These are phyloP conservation scores for Epichloe baconii DNA, from an alignment of 2,329 filamentous ascomycete species.

Conservation along the genomic window DNA sequence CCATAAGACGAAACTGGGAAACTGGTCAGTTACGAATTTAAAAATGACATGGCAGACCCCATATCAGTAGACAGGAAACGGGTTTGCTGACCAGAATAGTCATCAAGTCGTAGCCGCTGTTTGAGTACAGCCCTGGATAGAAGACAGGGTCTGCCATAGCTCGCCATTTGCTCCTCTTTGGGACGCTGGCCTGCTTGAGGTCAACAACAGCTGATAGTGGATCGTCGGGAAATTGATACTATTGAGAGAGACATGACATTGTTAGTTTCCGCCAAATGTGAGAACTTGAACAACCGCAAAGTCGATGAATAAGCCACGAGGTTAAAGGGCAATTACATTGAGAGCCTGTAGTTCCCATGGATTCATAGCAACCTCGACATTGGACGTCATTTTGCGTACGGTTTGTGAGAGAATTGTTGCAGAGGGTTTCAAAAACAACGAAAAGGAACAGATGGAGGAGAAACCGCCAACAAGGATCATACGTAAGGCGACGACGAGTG, in stretches of 20 bases:
- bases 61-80: background rate
- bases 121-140: constrained; percentile 42
- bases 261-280: background rate
- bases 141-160: constrained; percentile 33
- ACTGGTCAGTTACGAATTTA: background rate
- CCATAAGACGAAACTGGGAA: constrained; percentile 45
- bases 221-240: constrained; percentile 11
- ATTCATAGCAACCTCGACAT: constrained; percentile 14
- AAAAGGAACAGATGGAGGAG: too few relatives aligned
- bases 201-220: background rate
- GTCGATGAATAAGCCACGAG: background rate
- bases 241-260: background rate
- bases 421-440: too few relatives aligned
- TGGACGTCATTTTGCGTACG: constrained; percentile 1
- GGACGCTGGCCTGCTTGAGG: background rate
- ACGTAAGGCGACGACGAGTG: too few relatives aligned
- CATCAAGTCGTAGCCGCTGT: constrained; percentile 43
- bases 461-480: too few relatives aligned
- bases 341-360: constrained; percentile 23
- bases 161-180: constrained; percentile 12
- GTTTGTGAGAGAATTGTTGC: background rate
- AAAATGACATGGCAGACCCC: background rate
- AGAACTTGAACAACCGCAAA: background rate
- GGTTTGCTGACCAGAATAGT: constrained; percentile 34
- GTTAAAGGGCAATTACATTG: constrained; percentile 14